Conservation (phyloP, 192 early-diverging fungal species). For the Mortierella hygrophila region DNA sequence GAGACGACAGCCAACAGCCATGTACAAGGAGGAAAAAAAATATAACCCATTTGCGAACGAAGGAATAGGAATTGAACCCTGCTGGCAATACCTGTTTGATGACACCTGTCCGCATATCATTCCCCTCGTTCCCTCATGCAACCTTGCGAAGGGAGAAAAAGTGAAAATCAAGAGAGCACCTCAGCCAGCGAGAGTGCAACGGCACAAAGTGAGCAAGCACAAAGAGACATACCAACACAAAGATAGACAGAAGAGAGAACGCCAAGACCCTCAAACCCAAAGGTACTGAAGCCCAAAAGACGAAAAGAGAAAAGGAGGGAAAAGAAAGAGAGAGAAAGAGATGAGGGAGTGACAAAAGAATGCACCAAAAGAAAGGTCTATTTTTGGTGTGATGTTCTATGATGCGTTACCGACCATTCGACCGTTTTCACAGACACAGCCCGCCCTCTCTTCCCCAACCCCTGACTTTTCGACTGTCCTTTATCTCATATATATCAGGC, state of each 20-base stretch:
- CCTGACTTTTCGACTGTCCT: not conserved
- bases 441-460: too few species aligned
- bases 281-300: not conserved
- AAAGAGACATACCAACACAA: not conserved
- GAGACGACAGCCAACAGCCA: too few species aligned
- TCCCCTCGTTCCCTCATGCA: not conserved
- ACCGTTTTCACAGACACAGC: not conserved
- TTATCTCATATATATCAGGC: not conserved
- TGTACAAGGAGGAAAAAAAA: too few species aligned
- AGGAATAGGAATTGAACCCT: too few species aligned
- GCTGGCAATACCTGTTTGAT: too few species aligned
- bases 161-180: not conserved
- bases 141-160: not conserved
- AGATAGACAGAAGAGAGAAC: not conserved
- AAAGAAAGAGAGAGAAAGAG: not conserved
- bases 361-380: not conserved
- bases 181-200: not conserved
- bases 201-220: not conserved
- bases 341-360: too few species aligned
- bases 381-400: not conserved
- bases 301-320: not conserved
- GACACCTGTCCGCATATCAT: not conserved
- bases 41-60: too few species aligned
- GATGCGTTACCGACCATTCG: constrained; percentile 2
- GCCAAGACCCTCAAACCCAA: not conserved